Base-by-base conservation (phyloP, 495 filamentous ascomycete genomes). In the Penicillium pulvis region DNA sequence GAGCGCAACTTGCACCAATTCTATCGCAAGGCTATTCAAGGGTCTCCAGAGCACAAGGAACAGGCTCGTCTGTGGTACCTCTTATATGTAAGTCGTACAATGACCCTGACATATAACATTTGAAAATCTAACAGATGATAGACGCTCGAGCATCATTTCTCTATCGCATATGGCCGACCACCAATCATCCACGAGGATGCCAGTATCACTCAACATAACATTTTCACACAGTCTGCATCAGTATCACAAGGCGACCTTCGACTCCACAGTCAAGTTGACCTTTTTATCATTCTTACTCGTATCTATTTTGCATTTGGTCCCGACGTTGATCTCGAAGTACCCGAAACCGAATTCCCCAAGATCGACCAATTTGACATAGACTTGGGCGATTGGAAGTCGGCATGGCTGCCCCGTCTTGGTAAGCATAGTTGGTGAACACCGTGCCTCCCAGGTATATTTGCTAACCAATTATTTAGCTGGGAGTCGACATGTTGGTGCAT, bases 291-390 rank as follows among this genome's bases (percentile, higher is more conserved):
- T 51, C 73, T 87, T 31, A 84, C 81, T 23, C 74, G 77, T 33
- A 80, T 83, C 48, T 84, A 84, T 57, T 75, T 85, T 57, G 71
- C 75, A 36, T 85, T 85, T 58, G 83, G 83, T n/a, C 77, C 81
- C 3, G 83, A 86, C 66, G 72, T 80, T 6, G 83, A 84, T 23
- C 62, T 82, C 26, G 77, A 79, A 49, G 77, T 85, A 20, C 72
- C 75, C 20, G 76, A 79, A 53, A 74, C 71, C 51, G 75, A 79
- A 44, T 76, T 76, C 31, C 65, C 75, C 11, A 71, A 62, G 43
- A 79, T 80, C 20, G 75, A 80, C 51, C 61, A 71, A 42, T 81
- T 74, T 49, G 76, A 80, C 47, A 41, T 64, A 24, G 77, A 79
- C 47, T 63, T 82, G 46, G 74, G 68, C 8, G 67, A 73, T 43